Evolutionary conservation across 2,329 filamentous ascomycete genomes (phyloP), one percentile per base, ranked within the genome.

Genomic region (Colletotrichum godetiae): DNA sequence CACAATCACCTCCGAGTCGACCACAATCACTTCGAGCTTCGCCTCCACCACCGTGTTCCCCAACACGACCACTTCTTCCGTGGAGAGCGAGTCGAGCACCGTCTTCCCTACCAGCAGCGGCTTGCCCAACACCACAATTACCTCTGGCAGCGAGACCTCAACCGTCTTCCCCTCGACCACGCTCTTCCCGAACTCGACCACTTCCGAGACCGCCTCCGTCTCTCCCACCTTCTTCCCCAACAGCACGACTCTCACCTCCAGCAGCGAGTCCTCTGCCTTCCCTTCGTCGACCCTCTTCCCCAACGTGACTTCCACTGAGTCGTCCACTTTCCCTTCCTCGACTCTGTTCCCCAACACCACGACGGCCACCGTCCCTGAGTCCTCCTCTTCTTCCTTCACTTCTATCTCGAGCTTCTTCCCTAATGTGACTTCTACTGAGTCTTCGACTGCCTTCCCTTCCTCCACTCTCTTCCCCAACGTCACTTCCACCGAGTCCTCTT

Each of bases 151-250:
- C 12, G 37, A 49, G 59, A 49, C 59, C n/a, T 62, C 59, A 8
- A 19, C 63, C 37, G 27, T 35, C 12, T 42, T 46, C 29, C 12
- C 42, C 13, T 35, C 62, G 8, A 53, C 65, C 6, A 67, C 65
- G 1, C 31, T 67, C 19, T 68, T 68, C 58, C 66, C 66, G 2
- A 68, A 68, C 56, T 49, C 29, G n/a, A 62, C 52, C 4, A 56
- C 53, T 7, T 56, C 66, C 15, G 66, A 53, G 56, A 53, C 57
- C 4, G 49, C 65, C 2, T 57, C n/a, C 11, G 22, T 35, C 49
- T 64, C 64, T 15, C 49, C 64, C 15, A 67, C 55, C 19, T 33
- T 65, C n/a, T 67, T 67, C 64, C 64, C 64, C 24, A 67, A 66
- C 13, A 58, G 42, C 42, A 49, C 42, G 42, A 49, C 42, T 22